These are phyloP conservation scores for Astraeus odoratus DNA, from an alignment of 768 basidiomycete genomes.

Conservation along the genomic window DNA sequence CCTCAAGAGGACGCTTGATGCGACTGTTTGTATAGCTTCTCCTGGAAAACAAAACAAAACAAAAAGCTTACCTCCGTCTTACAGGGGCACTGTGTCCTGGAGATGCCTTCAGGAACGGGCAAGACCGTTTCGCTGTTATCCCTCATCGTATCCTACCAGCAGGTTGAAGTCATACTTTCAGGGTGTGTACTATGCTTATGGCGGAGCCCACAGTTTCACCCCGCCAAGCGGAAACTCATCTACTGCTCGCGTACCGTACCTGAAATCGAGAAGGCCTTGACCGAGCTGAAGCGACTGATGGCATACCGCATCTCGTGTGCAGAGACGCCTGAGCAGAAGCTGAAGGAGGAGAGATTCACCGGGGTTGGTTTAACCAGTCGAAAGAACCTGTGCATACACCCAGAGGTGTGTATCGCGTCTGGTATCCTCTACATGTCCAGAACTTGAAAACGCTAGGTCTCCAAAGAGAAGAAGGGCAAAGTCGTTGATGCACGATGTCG, in stretches of 20 bases:
- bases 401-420: constrained; percentile 53
- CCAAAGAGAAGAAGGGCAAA: constrained; percentile 97
- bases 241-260: constrained; percentile 99
- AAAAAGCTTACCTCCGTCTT: constrained; percentile 3
- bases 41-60: not conserved
- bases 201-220: constrained; percentile 63
- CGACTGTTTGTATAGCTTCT: constrained; percentile 63
- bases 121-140: constrained; percentile 96
- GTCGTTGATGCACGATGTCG: constrained; percentile 95
- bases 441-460: constrained; percentile 48
- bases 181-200: not conserved
- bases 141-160: constrained; percentile 96
- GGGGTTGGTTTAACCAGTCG: constrained; percentile 92
- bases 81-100: constrained; percentile 97
- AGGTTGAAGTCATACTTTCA: constrained; percentile 40
- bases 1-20: constrained; percentile 92
- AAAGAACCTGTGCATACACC: constrained; percentile 94
- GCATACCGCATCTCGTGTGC: constrained; percentile 72
- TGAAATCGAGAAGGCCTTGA: constrained; percentile 96
- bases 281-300: constrained; percentile 92
- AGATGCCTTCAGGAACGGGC: constrained; percentile 99
- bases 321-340: constrained; percentile 65
- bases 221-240: constrained; percentile 87
- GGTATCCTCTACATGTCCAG: not conserved
- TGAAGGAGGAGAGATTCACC: constrained; percentile 75